phyloP scores from a whole-genome alignment of 768 basidiomycete species.

The Lentinula edodes region DNA sequence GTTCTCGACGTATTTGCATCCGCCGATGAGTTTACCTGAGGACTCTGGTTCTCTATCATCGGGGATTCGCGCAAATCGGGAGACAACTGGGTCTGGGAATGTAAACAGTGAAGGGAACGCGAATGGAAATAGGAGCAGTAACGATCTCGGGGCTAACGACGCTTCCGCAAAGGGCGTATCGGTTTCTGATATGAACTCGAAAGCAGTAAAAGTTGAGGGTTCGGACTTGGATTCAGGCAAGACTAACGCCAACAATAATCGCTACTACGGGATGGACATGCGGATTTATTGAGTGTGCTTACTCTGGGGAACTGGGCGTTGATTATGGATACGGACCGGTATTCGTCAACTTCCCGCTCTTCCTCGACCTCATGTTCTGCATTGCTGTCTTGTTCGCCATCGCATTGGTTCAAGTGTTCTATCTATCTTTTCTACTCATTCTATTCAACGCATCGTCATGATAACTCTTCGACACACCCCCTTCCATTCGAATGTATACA shows the following conservation, averaged over 20 bases:
- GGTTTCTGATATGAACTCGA: not conserved
- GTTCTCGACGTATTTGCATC: conserved; percentile 48
- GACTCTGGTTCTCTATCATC: conserved; percentile 12
- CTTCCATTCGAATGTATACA: not conserved
- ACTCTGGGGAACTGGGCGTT: not conserved
- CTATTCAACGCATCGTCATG: not conserved
- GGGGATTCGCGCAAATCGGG: too few species aligned
- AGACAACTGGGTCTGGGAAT: not conserved
- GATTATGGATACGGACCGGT: too few species aligned
- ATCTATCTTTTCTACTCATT: not conserved
- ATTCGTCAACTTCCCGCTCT: too few species aligned
- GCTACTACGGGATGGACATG: conserved; percentile 1
- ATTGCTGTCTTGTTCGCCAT: too few species aligned
- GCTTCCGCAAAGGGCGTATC: not conserved
- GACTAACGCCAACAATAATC: not conserved
- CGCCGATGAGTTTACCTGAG: conserved; percentile 47
- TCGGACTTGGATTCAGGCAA: not conserved
- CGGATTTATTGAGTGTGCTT: not conserved
- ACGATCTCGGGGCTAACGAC: not conserved
- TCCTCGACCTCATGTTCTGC: too few species aligned
- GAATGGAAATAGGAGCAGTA: not conserved
- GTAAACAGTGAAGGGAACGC: too few species aligned
- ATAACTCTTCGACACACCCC: not conserved
- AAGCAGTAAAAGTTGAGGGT: not conserved
- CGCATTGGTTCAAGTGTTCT: too few species aligned